A percentile compares a stretch with the other conserved stretches of the same genome.
Evolutionary conservation across 805 yeast species (phyloP).

Genomic region (Ogataea wickerhamii): DNA sequence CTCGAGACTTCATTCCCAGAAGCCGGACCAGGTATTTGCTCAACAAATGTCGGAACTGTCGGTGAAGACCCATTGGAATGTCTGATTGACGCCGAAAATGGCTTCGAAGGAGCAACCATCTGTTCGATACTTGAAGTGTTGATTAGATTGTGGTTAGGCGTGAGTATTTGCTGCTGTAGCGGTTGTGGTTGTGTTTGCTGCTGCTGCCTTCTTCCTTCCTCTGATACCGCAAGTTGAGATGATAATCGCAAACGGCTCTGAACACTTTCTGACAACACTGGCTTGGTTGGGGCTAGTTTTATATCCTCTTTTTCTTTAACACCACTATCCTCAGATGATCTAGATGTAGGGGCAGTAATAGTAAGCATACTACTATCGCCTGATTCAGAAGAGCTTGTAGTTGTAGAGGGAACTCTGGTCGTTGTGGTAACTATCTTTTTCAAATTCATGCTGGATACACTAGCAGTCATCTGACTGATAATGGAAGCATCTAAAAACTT

Average conservation of each 20-base stretch:
- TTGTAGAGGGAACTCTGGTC: conserved; percentile 7
- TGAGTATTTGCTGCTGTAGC: conserved; percentile 14
- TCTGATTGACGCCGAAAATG: conserved; percentile 16
- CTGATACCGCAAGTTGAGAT: background rate
- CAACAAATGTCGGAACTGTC: conserved; percentile 18
- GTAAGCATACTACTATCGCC: background rate
- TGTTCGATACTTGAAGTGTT: conserved; percentile 16
- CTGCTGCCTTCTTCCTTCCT: background rate
- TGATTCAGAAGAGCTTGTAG: conserved; percentile 6
- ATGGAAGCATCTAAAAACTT: conserved; percentile 36
- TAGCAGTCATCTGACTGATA: conserved; percentile 35
- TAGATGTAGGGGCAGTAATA: background rate
- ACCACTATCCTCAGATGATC: background rate
- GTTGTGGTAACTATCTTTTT: conserved; percentile 25
- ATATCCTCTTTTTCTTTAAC: background rate
- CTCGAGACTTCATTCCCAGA: conserved; percentile 8
- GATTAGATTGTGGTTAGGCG: conserved; percentile 21
- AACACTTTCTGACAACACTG: background rate
- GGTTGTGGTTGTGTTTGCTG: background rate
- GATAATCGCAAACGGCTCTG: background rate
- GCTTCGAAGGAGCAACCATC: conserved; percentile 21
- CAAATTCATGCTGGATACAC: conserved; percentile 35
- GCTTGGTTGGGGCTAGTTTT: background rate
- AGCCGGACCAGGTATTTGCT: conserved; percentile 14
- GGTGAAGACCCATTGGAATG: conserved; percentile 17